Evolutionary conservation across 2,329 filamentous ascomycete genomes (phyloP), one percentile per base, ranked within the genome.

Genomic region (Alternaria hordeiaustralica): DNA sequence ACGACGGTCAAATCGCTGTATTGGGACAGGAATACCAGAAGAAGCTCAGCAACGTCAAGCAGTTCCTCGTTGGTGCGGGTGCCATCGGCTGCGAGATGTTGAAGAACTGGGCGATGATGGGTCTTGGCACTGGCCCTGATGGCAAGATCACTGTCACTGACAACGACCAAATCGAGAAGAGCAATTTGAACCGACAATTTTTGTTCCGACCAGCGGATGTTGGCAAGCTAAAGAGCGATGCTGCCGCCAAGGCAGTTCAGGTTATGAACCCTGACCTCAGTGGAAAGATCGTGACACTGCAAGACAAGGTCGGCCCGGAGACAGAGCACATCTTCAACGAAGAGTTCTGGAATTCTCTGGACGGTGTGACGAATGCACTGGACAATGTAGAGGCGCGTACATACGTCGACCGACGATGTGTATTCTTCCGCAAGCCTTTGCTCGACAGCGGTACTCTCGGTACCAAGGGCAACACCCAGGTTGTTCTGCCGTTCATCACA

Each of bases 21-120:
- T 97, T 99, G 70, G 96, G 96, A 66, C 91, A 88, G 74, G 92
- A 97, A 67, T 99, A 90, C 81, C 96, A 99, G 81, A 91, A 97
- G 55, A 97, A 97, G 85, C 87, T 99, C 71, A 88, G 91, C 64
- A 97, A 97, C 74, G 82, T 96, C 65, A 96, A 90, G 75, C 89
- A 98, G 74, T 99, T 99, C 84, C 86, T 99, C 59, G 96, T 99
- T 61, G 96, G 96, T 71, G 93, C 96, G 50, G 96, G 96, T 74
- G 96, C 96, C 67, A 99, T 99, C 79, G 96, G 96, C 49, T 99
- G 96, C 77, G 96, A 99, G 79, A 99, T 98, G 92, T 84, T 99
- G 71, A 99, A 99, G 88, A 98, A 98, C 81, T 99, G 96, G 94
- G 95, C 96, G 36, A 96, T 99, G 94, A 97, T 98, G 79, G 96